Base-by-base conservation (phyloP, 805 yeast species). In the Monosporozyma aerobia region DNA sequence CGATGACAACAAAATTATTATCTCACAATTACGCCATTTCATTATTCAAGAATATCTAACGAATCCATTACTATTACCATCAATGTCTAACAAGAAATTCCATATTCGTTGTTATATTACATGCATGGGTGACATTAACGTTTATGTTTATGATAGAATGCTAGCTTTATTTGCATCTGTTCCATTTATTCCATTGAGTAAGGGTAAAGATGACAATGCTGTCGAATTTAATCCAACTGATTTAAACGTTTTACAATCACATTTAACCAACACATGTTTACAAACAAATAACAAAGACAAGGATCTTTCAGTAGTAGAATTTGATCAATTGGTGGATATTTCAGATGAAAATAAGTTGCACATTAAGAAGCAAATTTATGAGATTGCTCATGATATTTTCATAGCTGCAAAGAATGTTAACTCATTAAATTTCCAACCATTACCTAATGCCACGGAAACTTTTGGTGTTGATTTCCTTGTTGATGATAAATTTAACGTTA, bases 211-310 rank as follows among this genome's bases (percentile, higher is more conserved):
- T 13, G 40, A 13, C 25, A 27, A 29, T 25, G 16, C 25, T 25
- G 33, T 25, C 29, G 57, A 67, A 2, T 67, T 64, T 27, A 55
- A 60, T n/a, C 64, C 63, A n/a, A 59, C 62, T 6, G 64, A 65
- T 35, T 69, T 68, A 5, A 70, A 65, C 0, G 72, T 75, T 35
- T 76, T 88, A 68, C 74, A 73, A 1, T 89, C 94, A 1, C 99
- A 94, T 65, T 75, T 94, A 57, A 94, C 99, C 14, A 94, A 94
- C 64, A 94, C 99, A 0, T 94, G 99, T 71, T 69, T 90, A 37
- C 98, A 92, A 68, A 79, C 78, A 16, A 77, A 73, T 5, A 72
- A 68, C 35, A 63, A 68, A 5, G 71, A 77, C 11, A 54, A 59
- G 25, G 64, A 63, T 47, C 61, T 68, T 25, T 64, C 71, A 3